Conservation (phyloP, 2,329 filamentous ascomycete genomes). For the Colletotrichum tropicale region DNA sequence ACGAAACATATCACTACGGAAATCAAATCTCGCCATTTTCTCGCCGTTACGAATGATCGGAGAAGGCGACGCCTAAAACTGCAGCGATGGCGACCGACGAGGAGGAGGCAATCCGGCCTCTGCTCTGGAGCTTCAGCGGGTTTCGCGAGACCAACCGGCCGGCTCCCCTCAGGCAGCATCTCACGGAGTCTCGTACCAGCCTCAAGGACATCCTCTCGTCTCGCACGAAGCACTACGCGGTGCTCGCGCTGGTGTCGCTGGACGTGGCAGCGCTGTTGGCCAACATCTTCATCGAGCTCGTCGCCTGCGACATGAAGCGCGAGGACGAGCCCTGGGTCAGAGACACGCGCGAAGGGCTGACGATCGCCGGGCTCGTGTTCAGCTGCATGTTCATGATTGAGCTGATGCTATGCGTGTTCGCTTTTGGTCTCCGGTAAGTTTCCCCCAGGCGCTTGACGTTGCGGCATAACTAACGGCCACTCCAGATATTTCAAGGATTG, state of each 20-base stretch:
- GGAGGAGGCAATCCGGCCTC: constrained; percentile 5
- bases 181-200: constrained; percentile 11
- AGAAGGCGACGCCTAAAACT: background rate
- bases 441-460: background rate
- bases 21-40: background rate
- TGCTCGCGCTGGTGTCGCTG: constrained; percentile 48
- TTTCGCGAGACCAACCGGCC: constrained; percentile 14
- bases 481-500: constrained; percentile 58
- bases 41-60: background rate
- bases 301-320: constrained; percentile 50
- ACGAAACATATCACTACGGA: background rate
- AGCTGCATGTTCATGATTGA: constrained; percentile 70
- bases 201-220: constrained; percentile 27
- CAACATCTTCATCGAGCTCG: constrained; percentile 53
- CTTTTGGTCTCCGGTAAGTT: constrained; percentile 63
- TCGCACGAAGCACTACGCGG: constrained; percentile 47
- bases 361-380: constrained; percentile 60
- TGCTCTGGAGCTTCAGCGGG: constrained; percentile 17
- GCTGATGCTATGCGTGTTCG: constrained; percentile 61
- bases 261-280: constrained; percentile 50
- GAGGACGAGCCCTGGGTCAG: constrained; percentile 46
- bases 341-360: constrained; percentile 43
- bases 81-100: constrained; percentile 13
- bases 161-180: constrained; percentile 11
- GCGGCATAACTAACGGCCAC: constrained; percentile 1